phyloP scores from a whole-genome alignment of 176 grass and related monocot species.

The Echinochloa phyllopogon region DNA sequence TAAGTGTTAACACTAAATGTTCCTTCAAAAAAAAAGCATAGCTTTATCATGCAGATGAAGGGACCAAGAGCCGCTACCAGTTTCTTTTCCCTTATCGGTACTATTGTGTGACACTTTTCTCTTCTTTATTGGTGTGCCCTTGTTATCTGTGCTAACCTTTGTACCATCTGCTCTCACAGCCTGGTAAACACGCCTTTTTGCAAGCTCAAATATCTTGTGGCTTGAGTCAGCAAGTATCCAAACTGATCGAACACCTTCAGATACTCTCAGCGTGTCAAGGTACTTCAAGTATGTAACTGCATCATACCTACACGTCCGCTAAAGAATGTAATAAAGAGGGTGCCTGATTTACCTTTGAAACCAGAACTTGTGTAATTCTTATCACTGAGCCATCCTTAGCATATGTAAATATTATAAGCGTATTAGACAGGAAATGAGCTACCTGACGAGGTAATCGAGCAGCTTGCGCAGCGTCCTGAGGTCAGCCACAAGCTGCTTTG shows the following conservation, averaged over 20 bases:
- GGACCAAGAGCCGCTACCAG: constrained; percentile 42
- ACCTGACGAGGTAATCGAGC: constrained; percentile 96
- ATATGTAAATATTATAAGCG: background rate
- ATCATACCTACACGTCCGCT: constrained; percentile 65
- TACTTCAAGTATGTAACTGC: constrained; percentile 94
- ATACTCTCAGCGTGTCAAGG: constrained; percentile 88
- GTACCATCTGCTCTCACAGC: constrained; percentile 67
- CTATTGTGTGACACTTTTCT: constrained; percentile 49
- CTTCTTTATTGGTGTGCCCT: constrained; percentile 68
- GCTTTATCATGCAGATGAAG: constrained; percentile 16
- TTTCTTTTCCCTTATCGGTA: constrained; percentile 65
- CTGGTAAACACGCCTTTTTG: constrained; percentile 90
- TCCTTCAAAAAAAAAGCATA: constrained; percentile 25
- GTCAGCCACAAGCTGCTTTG: constrained; percentile 95
- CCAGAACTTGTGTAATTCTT: background rate
- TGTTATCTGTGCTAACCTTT: constrained; percentile 51
- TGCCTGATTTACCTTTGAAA: background rate
- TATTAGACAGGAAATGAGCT: background rate
- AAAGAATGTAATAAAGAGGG: constrained; percentile 31
- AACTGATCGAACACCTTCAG: constrained; percentile 91
- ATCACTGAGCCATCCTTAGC: background rate
- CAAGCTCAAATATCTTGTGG: constrained; percentile 92
- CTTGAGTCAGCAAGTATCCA: constrained; percentile 98
- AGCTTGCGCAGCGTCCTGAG: constrained; percentile 94
- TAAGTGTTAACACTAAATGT: constrained; percentile 35